phyloP scores from a whole-genome alignment of 2,329 filamentous ascomycete species.

The Trichoderma cornu-damae region DNA sequence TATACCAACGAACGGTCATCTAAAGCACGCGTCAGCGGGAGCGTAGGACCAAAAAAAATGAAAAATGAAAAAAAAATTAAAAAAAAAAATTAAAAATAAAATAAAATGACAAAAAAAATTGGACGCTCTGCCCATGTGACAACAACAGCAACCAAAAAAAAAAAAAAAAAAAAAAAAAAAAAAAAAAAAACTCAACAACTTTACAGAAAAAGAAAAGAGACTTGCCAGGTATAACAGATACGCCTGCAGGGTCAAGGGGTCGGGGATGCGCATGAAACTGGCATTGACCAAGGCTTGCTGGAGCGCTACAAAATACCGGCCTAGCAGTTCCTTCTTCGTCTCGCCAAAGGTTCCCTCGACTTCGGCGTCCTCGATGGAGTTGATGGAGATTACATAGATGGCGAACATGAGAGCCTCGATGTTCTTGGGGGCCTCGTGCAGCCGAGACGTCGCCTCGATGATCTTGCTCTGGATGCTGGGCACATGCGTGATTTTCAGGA shows the following conservation, averaged over 20 bases:
- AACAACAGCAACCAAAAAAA: not conserved
- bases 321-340: constrained; percentile 46
- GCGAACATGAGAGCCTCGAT: constrained; percentile 65
- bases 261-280: constrained; percentile 60
- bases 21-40: constrained; percentile 17
- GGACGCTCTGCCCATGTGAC: no score
- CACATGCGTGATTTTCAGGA: constrained; percentile 63
- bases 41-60: not conserved
- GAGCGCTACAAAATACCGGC: constrained; percentile 51
- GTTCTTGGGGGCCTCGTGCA: constrained; percentile 49
- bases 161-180: not conserved
- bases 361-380: constrained; percentile 53
- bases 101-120: no score
- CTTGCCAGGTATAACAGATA: constrained; percentile 61
- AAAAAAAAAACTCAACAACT: not conserved
- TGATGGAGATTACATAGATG: constrained; percentile 56
- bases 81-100: no score
- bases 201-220: constrained; percentile 10
- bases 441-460: constrained; percentile 54
- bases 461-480: constrained; percentile 61
- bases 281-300: constrained; percentile 63
- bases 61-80: not conserved
- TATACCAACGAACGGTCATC: constrained; percentile 49
- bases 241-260: constrained; percentile 62
- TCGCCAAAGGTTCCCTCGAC: constrained; percentile 51